These are phyloP conservation scores for Phytophthora nicotianae DNA, from an alignment of 352 stramenopile genomes.

Conservation along the genomic window DNA sequence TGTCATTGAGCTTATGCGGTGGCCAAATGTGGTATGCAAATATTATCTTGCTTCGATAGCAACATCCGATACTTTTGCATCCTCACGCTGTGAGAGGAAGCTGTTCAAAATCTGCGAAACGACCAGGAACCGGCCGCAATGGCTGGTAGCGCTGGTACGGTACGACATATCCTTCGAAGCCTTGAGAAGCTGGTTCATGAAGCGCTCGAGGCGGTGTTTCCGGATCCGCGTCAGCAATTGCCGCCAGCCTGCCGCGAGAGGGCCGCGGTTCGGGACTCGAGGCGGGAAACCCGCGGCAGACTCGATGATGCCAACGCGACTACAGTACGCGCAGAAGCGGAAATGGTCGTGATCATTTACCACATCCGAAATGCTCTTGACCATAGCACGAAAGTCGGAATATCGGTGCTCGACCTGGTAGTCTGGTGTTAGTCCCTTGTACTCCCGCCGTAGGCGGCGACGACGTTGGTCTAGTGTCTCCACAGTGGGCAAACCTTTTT, in stretches of 20 bases:
- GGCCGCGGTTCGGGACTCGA: conserved; percentile 34
- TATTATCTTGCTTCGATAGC: not conserved
- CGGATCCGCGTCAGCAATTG: conserved; percentile 30
- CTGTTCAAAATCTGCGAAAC: conserved; percentile 51
- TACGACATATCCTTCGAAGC: conserved; percentile 57
- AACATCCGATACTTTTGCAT: not conserved
- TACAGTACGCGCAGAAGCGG: conserved; percentile 65
- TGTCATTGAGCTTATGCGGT: conserved; percentile 4
- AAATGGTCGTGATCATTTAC: conserved; percentile 45
- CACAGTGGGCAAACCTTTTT: conserved; percentile 53
- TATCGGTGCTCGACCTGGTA: conserved; percentile 65
- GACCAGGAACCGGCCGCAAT: conserved; percentile 49
- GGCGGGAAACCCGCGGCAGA: conserved; percentile 53
- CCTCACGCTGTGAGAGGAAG: conserved; percentile 47
- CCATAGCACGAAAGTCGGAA: conserved; percentile 57
- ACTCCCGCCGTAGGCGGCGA: conserved; percentile 28
- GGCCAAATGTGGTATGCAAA: not conserved
- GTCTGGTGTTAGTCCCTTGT: conserved; percentile 29
- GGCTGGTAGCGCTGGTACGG: conserved; percentile 23
- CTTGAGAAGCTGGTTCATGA: conserved; percentile 49
- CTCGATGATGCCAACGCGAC: conserved; percentile 42
- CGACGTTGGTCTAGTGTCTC: conserved; percentile 31
- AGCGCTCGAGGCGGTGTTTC: conserved; percentile 39
- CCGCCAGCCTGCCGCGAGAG: conserved; percentile 11
- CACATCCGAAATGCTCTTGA: conserved; percentile 36